Evolutionary conservation across 176 grass and related monocot genomes (phyloP).

Genomic region (Aegilops umbellulata): DNA sequence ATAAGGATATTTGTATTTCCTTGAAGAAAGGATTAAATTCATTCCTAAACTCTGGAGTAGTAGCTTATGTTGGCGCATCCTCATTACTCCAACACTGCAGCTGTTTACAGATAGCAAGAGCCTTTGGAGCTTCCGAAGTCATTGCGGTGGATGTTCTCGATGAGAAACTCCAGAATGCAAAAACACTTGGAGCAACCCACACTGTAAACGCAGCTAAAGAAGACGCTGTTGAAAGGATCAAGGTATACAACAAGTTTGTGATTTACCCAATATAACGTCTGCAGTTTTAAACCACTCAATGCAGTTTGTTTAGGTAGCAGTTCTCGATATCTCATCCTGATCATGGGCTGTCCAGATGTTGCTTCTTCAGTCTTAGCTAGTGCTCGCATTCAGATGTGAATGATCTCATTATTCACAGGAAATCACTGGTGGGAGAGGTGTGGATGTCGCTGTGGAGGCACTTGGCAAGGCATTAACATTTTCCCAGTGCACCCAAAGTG

Average conservation of each 20-base stretch:
- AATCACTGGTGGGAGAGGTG: slow-evolving; percentile 91
- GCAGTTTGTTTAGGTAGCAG: neutral
- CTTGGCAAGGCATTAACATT: slow-evolving; percentile 92
- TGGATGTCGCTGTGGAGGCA: slow-evolving; percentile 94
- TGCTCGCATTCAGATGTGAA: slow-evolving; percentile 6
- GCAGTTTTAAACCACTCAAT: neutral
- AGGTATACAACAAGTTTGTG: slow-evolving; percentile 38
- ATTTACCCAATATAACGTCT: neutral
- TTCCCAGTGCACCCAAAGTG: slow-evolving; percentile 77
- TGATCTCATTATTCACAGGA: slow-evolving; percentile 48
- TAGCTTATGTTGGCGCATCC: neutral
- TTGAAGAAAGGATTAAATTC: neutral
- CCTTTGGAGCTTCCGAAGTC: slow-evolving; percentile 93
- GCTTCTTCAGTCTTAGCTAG: neutral
- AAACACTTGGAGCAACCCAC: slow-evolving; percentile 83
- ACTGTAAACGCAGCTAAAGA: slow-evolving; percentile 83
- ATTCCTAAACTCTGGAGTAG: neutral
- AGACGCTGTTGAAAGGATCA: slow-evolving; percentile 90
- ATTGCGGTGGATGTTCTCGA: slow-evolving; percentile 94
- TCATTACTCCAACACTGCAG: slow-evolving; percentile 45
- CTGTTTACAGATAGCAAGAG: slow-evolving; percentile 95
- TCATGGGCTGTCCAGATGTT: neutral
- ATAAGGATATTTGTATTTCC: too few species aligned
- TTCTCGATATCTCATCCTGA: neutral
- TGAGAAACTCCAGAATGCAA: slow-evolving; percentile 89